These are phyloP conservation scores for Nepenthes gracilis DNA, from an alignment of 148 eudicot genomes.

Conservation along the genomic window DNA sequence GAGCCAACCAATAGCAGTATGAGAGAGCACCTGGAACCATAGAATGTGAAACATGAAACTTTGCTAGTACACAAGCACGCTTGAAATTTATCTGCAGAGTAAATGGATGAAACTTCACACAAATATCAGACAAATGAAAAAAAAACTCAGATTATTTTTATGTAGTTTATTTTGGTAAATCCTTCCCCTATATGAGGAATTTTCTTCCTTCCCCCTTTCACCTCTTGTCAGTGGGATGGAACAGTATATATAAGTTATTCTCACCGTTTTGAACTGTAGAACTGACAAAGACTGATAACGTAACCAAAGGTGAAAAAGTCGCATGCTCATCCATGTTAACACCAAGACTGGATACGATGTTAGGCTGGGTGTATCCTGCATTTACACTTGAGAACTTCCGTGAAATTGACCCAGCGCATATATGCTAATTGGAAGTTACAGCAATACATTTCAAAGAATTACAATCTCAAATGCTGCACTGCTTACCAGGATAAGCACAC, in stretches of 20 bases:
- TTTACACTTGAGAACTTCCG: slow-evolving; percentile 1
- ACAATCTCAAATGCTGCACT: neutral
- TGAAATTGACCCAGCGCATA: neutral
- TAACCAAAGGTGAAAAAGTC: slow-evolving; percentile 88
- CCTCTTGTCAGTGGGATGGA: neutral
- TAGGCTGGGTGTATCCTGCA: slow-evolving; percentile 73
- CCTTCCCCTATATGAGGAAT: neutral
- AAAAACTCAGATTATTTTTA: neutral
- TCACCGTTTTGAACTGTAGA: slow-evolving; percentile 62
- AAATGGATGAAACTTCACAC: neutral
- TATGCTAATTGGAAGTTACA: slow-evolving; percentile 1
- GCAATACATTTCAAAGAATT: neutral
- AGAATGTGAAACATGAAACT: slow-evolving; percentile 48
- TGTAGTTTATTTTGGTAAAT: neutral
- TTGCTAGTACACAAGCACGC: slow-evolving; percentile 87
- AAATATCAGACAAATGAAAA: neutral
- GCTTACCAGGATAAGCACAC: slow-evolving; percentile 68
- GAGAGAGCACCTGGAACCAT: slow-evolving; percentile 44
- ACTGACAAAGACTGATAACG: slow-evolving; percentile 88
- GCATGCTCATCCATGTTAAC: slow-evolving; percentile 58
- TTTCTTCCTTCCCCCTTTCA: no score
- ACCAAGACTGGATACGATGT: slow-evolving; percentile 43
- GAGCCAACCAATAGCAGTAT: neutral
- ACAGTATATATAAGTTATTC: slow-evolving; percentile 2
- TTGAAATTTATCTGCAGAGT: slow-evolving; percentile 68